Evolutionary conservation across 306 rosid species (phyloP), one percentile per base, ranked within the genome.

Genomic region (Inga laurina): DNA sequence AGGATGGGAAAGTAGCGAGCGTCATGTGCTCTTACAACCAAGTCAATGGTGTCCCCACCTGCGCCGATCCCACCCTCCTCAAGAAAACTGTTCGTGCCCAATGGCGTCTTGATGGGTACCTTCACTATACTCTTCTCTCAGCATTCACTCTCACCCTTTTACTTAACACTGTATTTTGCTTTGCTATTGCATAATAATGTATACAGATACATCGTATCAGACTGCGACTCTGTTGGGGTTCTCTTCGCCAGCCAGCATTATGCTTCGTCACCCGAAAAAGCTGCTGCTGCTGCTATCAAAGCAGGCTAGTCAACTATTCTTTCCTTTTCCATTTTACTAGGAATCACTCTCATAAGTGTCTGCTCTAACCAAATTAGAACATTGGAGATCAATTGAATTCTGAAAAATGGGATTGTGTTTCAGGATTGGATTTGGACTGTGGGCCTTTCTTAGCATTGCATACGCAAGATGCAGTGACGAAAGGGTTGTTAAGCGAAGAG

Each of bases 1-100:
- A 87, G 79, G 96, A 95, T 86, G 98, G 98, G 0, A 90, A 79
- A 64, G 98, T 95, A 66, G 98, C 98, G 0, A 95, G 98, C 73
- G 97, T 95, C 1, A 95, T 93, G 98, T 95, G 98, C 77, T 95
- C 98, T 19, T 95, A 95, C 84, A 95, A 95, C 81, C 98, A 95
- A 30, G 98, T 95, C 51, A 95, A 95, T 80, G 98, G 98, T 9
- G 93, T 95, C 82, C 98, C 98, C 67, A 95, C 98, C 5, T 95
- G 98, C 67, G 98, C 98, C 18, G 98, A 95, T 83, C 97, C 98
- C 74, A 93, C 84, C 70, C 97, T 95, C 71, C 91, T 95, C 2
- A 88, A 88, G 84, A 90, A 64, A 30, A 93, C 97, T 5, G 85
- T 95, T 3, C 98, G 98, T 54, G 87, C 83, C 2, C 88, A 84